Evolutionary conservation across 106 monocot species (phyloP).

Genomic region (Ottelia alismoides): DNA sequence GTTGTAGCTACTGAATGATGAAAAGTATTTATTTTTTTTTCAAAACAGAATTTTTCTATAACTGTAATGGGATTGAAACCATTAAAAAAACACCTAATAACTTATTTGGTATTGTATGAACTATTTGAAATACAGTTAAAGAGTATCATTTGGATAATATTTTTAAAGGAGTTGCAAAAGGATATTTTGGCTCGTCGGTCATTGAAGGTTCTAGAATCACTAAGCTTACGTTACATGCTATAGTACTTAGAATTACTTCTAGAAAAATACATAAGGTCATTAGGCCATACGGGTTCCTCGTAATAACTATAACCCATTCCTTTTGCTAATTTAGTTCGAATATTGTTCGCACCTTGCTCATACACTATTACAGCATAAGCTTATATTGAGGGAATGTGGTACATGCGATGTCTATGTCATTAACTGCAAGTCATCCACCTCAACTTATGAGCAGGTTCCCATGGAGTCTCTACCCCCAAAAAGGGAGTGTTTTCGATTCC

Average conservation of each 20-base stretch:
- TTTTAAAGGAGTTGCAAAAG: constrained; percentile 3
- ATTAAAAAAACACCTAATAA: not conserved
- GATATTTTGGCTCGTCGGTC: not conserved
- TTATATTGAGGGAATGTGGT: too few species aligned
- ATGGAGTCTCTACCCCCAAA: too few species aligned
- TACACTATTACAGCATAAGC: too few species aligned
- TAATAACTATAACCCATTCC: not conserved
- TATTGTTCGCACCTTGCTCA: not conserved
- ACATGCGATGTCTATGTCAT: too few species aligned
- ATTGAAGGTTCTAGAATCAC: not conserved
- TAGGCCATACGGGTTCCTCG: not conserved
- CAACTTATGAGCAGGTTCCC: too few species aligned
- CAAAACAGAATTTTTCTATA: not conserved
- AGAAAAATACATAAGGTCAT: not conserved
- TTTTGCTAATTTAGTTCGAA: not conserved
- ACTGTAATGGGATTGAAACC: not conserved
- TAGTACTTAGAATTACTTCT: not conserved
- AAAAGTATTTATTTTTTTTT: not conserved
- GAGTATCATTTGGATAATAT: not conserved
- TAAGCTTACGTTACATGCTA: not conserved
- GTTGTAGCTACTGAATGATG: not conserved
- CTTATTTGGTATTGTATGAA: constrained; percentile 2
- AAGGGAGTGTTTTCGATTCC: too few species aligned
- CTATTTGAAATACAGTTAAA: constrained; percentile 8
- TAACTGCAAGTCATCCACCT: too few species aligned